phyloP scores from a whole-genome alignment of 2,329 filamentous ascomycete genomes.

The Colletotrichum liaoningense region DNA sequence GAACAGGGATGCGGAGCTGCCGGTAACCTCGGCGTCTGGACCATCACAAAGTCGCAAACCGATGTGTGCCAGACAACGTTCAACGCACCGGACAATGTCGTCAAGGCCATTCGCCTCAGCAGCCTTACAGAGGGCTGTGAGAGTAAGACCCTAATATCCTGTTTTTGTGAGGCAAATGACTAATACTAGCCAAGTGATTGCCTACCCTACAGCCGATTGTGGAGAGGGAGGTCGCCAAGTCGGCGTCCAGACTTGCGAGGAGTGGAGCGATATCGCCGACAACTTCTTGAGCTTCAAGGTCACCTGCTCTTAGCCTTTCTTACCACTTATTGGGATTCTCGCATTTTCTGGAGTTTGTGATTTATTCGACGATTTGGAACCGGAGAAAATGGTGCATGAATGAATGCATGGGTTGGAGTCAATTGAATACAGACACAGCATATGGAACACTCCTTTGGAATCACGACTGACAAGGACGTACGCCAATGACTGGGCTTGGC shows the following conservation, averaged over 20 bases:
- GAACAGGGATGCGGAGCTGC: constrained; percentile 3
- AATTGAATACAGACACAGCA: not conserved
- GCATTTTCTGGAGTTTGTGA: not conserved
- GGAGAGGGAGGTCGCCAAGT: not conserved
- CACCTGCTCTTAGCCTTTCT: not conserved
- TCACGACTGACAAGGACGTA: not conserved
- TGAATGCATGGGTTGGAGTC: not conserved
- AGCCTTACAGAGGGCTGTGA: not conserved
- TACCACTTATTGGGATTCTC: not conserved
- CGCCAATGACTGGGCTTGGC: not conserved
- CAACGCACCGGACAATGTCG: not conserved
- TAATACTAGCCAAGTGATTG: not conserved
- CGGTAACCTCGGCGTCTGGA: constrained; percentile 23
- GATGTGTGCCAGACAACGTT: constrained; percentile 6
- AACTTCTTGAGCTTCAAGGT: not conserved
- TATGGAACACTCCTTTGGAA: not conserved
- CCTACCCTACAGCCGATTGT: not conserved
- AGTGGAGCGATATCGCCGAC: not conserved
- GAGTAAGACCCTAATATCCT: not conserved
- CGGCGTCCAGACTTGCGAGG: not conserved
- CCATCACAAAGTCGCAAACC: constrained; percentile 13
- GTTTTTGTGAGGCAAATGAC: not conserved
- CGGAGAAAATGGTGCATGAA: not conserved
- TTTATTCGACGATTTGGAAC: not conserved
- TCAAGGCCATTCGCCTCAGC: constrained; percentile 10